These are phyloP conservation scores for Termitomyces sp. DNA, from an alignment of 768 basidiomycete species.

Conservation along the genomic window DNA sequence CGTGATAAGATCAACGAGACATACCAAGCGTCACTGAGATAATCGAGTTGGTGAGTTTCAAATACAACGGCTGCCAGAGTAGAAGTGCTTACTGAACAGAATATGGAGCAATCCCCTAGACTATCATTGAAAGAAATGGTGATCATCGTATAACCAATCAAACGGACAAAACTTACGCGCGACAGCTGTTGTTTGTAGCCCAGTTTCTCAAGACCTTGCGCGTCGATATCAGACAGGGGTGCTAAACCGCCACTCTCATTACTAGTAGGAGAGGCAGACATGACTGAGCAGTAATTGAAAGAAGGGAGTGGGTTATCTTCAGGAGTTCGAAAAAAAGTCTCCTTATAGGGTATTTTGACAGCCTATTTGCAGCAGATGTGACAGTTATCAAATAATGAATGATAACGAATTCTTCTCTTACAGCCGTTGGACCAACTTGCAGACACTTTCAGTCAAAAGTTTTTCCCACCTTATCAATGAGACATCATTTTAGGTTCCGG, in stretches of 20 bases:
- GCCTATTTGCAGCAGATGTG: too few relatives aligned
- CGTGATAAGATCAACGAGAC: slow-evolving; percentile 4
- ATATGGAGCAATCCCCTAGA: slow-evolving; percentile 46
- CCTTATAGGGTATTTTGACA: slow-evolving; percentile 1
- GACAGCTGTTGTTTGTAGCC: slow-evolving; percentile 54
- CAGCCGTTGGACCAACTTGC: too few relatives aligned
- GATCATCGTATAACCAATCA: not conserved
- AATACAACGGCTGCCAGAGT: not conserved
- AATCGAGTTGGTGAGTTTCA: not conserved
- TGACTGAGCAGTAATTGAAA: not conserved
- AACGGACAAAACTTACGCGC: slow-evolving; percentile 27
- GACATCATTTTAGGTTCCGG: too few relatives aligned
- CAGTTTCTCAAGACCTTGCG: slow-evolving; percentile 39
- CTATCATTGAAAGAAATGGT: slow-evolving; percentile 20
- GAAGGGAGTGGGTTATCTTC: not conserved
- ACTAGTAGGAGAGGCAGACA: not conserved
- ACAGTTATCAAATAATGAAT: not conserved
- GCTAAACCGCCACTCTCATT: not conserved
- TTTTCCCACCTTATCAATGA: too few relatives aligned
- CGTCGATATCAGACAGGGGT: slow-evolving; percentile 2
- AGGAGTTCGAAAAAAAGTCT: not conserved
- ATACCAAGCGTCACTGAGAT: slow-evolving; percentile 44
- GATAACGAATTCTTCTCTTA: too few relatives aligned
- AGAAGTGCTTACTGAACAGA: slow-evolving; percentile 41
- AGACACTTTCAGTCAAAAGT: too few relatives aligned